Base-by-base conservation (phyloP, 768 basidiomycete genomes). In the Mycena chlorophos region DNA sequence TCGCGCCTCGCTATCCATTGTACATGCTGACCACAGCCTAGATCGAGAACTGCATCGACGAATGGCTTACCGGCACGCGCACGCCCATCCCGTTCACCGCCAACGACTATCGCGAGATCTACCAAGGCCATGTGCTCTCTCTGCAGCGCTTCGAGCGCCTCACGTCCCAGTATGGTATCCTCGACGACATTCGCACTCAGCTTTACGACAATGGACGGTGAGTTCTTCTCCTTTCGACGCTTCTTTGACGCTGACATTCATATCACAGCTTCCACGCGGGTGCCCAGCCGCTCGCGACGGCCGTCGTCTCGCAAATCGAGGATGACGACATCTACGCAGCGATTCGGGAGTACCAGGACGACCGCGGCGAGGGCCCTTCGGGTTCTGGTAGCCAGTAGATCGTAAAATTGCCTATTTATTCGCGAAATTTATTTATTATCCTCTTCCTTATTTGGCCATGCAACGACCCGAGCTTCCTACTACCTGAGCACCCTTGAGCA, bases 31-130 rank as follows among this genome's bases (percentile, higher is more conserved):
- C 12, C 56, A 16, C 17, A 31, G 38, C 29, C 31, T 34, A 62
- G 60, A 61, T 60, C 34, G 57, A 64, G 28, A 58, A 58, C 28
- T 48, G 31, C 27, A 62, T 62, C 37, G 46, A 64, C 29, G 49
- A 64, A 45, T 56, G 54, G 42, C 25, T 52, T 1, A 61, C 60
- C 13, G 57, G 63, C 1, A 54, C 42, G 26, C 49, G 47, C 38
- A 64, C 55, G 28, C 54, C 61, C n/a, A 49, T 64, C 31, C 31
- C 51, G 1, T 62, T 64, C 55, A 56, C 47, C 25, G 40, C 46
- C 2, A 56, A 54, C 25, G 49, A 62, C 27, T 64, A 64, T 29
- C 37, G 51, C 19, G 14, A 4, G 3, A 52, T 54, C 2, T 62
- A 62, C 28, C 34, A 42, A 30, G 45, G 43, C 17, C 60, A 64